Percentiles rank a stretch among this genome's conserved stretches.
Evolutionary conservation across 2,329 filamentous ascomycete genomes (phyloP).

Genomic region (Myriosclerotinia scirpicola): DNA sequence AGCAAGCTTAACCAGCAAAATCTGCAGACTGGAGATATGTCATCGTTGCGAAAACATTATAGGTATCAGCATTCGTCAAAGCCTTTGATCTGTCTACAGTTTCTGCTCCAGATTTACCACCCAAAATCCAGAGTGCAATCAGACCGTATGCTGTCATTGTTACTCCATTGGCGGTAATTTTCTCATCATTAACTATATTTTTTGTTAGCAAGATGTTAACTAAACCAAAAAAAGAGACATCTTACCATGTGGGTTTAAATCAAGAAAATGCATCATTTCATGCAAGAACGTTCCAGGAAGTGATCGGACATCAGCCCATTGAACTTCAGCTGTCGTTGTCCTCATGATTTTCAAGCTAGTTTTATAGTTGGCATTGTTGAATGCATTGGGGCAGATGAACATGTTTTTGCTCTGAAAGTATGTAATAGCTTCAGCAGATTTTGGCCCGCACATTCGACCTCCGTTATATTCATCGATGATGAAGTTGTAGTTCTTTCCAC

Average conservation of each 20-base stretch:
- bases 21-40: slow-evolving; percentile 14
- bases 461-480: slow-evolving; percentile 21
- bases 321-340: neutral
- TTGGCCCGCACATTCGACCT: slow-evolving; percentile 11
- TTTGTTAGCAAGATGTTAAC: neutral
- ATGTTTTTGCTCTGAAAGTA: slow-evolving; percentile 16
- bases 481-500: slow-evolving; percentile 9
- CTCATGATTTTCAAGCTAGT: slow-evolving; percentile 18
- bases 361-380: slow-evolving; percentile 12
- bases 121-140: slow-evolving; percentile 16
- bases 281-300: slow-evolving; percentile 16
- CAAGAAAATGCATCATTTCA: slow-evolving; percentile 22
- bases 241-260: slow-evolving; percentile 18
- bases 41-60: slow-evolving; percentile 22
- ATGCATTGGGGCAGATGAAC: slow-evolving; percentile 16
- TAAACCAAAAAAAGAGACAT: neutral
- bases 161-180: neutral
- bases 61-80: slow-evolving; percentile 14
- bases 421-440: slow-evolving; percentile 13
- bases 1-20: slow-evolving; percentile 11
- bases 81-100: slow-evolving; percentile 17
- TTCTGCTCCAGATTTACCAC: slow-evolving; percentile 9
- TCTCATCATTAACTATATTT: slow-evolving; percentile 11
- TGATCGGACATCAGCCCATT: slow-evolving; percentile 15
- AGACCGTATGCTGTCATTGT: slow-evolving; percentile 5